Base-by-base conservation (phyloP, 108 stramenopile genomes). In the Skeletonema menzelii region DNA sequence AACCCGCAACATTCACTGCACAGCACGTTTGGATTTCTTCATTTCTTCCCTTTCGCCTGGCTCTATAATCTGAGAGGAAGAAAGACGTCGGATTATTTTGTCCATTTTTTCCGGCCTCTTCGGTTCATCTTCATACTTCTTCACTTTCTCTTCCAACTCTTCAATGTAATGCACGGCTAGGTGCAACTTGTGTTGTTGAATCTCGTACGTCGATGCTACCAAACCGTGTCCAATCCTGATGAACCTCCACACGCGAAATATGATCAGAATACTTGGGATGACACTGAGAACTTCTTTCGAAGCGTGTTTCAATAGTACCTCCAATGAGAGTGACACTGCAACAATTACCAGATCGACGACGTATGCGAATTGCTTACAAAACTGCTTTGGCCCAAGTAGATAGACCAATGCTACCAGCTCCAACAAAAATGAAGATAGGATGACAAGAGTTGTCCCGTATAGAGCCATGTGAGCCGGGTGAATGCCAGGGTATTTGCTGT, bases 161-260 rank as follows among this genome's bases (percentile, higher is more conserved):
- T 66, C 37, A 31, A 75, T 59, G 53, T 82, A 62, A 24, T 59
- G 57, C 32, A 65, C 59, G 12, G 59, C 76, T 42, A 63, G 11
- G 24, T 65, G 63, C 5, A 67, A 35, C 59, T 82, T 76, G 35
- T 77, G 55, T 30, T 61, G 47, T 24, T 66, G 35, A 27, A 72
- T 11, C 49, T 82, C 80, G 67, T 58, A 56, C 3, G 80, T 77
- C 13, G 70, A 59, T 8, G 63, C 63, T 10, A 82, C 59, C 27
- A 82, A 34, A 3, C 80, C 80, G 35, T 82, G 80, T 6, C 75
- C 76, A 11, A 82, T 82, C 34, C 74, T 37, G 3, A 81, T 69
- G 64, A 81, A 81, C 26, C 80, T 76, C 80, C 80, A 81, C 3
- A 76, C 7, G 44, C 80, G 63, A 60, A 76, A 67, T 30, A 81